Percentiles rank a stretch among this genome's conserved stretches.
Conservation (phyloP, 345 rosid species). For the Bruguiera parviflora region DNA sequence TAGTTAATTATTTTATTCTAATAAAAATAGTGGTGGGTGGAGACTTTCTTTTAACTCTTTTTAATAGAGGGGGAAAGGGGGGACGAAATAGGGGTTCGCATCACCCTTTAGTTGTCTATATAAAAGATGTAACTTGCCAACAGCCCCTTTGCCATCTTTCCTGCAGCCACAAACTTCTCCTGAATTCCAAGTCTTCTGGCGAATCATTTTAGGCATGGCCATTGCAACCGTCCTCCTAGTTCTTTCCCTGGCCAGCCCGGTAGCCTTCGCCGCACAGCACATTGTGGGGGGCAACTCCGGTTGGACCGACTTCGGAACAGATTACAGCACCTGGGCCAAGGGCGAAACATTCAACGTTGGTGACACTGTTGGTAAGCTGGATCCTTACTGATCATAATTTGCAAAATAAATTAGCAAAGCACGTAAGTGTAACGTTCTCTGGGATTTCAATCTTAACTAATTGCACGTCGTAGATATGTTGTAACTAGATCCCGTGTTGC, state of each 20-base stretch:
- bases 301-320: constrained; percentile 27
- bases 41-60: too few relatives aligned
- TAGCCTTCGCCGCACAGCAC: constrained; percentile 30
- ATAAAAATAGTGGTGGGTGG: too few relatives aligned
- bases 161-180: not conserved
- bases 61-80: too few relatives aligned
- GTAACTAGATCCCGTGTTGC: too few relatives aligned
- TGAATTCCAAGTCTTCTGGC: not conserved
- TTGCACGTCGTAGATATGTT: too few relatives aligned
- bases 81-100: not conserved
- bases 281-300: constrained; percentile 39
- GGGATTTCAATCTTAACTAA: too few relatives aligned
- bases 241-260: constrained; percentile 33
- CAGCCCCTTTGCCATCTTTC: not conserved
- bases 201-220: constrained; percentile 7
- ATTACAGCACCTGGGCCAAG: constrained; percentile 33
- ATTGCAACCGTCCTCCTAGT: constrained; percentile 29
- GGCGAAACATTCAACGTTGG: constrained; percentile 43
- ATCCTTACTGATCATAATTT: not conserved
- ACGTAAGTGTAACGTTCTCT: too few relatives aligned
- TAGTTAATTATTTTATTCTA: too few relatives aligned
- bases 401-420: not conserved
- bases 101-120: not conserved
- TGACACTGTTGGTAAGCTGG: constrained; percentile 38
- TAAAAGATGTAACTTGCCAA: not conserved